Base-by-base conservation (phyloP, 129 eudicot genomes). In the Artemisia tridentata region DNA sequence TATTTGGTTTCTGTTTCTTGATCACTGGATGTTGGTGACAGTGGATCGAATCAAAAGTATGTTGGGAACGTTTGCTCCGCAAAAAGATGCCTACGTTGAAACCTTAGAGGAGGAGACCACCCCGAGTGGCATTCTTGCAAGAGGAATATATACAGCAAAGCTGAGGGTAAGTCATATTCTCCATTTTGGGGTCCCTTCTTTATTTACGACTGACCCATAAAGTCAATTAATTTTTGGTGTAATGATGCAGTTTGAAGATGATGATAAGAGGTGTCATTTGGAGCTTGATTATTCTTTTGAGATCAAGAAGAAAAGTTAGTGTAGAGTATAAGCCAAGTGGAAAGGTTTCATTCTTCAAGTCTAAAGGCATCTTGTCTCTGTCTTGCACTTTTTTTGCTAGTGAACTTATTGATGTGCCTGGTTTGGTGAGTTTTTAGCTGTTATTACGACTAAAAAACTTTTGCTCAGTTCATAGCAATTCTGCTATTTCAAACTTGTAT, bases 41-140 rank as follows among this genome's bases (percentile, higher is more conserved):
- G 97, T 90, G 78, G 97, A 90, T 83, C 87, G 78, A 72, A 83
- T 81, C 62, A 85, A 82, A 77, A 88, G 91, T 62, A 90, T 90
- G 97, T 21, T 90, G 79, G 97, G 97, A 46, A 87, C 97, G 7
- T 90, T 87, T 81, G 97, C 95, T 63, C 97, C 97, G 76, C 91
- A 83, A 20, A 75, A 80, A 59, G 89, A 87, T 69, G 87, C 91
- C 2, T 90, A 87, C 31, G 75, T 87, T 18, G 89, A 85, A 74
- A 85, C 77, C 27, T 85, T 90, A 79, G 97, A 90, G 51, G 91
- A 87, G 79, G 97, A 85, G 73, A 90, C 91, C 12, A 81, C 97
- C 65, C 97, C 97, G 8, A 80, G 86, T 19, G 97, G 97, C 49
- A 82, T 77, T 75, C 87, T 90, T 76, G 97, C 97, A 53, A 88